Conservation (phyloP, 352 stramenopile genomes). For the Albugo candida region DNA sequence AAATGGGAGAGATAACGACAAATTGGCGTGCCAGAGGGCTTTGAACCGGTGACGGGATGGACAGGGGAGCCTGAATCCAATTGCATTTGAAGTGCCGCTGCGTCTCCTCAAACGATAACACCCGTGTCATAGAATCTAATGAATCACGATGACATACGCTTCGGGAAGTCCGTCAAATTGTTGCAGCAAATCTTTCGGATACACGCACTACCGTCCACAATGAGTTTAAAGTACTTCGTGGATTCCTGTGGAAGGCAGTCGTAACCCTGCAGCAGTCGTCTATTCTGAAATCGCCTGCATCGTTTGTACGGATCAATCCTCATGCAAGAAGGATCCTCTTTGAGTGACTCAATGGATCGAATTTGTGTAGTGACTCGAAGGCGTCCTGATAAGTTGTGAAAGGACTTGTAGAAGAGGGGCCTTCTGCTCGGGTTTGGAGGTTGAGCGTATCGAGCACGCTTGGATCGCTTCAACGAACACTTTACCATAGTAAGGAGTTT, state of each 20-base stretch:
- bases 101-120: constrained; percentile 44
- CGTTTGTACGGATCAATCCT: constrained; percentile 49
- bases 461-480: too few species aligned
- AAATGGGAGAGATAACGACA: constrained; percentile 2
- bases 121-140: background rate
- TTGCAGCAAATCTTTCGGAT: constrained; percentile 59
- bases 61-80: constrained; percentile 29
- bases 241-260: background rate
- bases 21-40: constrained; percentile 50
- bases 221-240: background rate
- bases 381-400: too few species aligned
- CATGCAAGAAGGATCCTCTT: constrained; percentile 29
- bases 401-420: too few species aligned
- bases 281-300: constrained; percentile 38
- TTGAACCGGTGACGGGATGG: constrained; percentile 37
- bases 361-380: constrained; percentile 19
- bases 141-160: constrained; percentile 26
- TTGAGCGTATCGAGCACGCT: too few species aligned
- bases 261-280: constrained; percentile 35
- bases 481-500: too few species aligned
- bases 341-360: constrained; percentile 22
- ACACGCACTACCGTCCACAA: constrained; percentile 30
- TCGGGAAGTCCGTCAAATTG: constrained; percentile 58
- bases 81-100: constrained; percentile 35
- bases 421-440: too few species aligned